Conservation (phyloP, 371 early-diverging fungal genomes). For the Basidiobolus meristosporus region DNA sequence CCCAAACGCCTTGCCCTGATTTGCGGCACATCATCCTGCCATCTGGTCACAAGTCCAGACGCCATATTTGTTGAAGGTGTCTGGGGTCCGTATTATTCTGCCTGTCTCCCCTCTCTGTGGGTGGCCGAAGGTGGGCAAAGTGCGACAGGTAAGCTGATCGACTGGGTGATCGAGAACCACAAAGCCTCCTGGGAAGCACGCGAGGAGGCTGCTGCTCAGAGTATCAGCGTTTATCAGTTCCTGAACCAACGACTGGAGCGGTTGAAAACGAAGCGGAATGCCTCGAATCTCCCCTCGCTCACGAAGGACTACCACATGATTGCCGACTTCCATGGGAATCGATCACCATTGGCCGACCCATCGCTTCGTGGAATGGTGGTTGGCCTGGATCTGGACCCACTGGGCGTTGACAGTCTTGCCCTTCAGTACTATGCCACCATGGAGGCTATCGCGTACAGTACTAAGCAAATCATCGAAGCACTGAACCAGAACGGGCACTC, state of each 20-base stretch:
- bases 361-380: conserved; percentile 33
- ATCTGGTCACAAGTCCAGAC: conserved; percentile 31
- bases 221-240: conserved; percentile 18
- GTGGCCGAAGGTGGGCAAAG: conserved; percentile 57
- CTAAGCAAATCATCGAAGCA: conserved; percentile 34
- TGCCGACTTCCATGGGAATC: conserved; percentile 63
- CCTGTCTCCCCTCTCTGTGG: conserved; percentile 34
- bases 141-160: conserved; percentile 45
- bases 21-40: conserved; percentile 53
- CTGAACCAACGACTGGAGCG: conserved; percentile 19
- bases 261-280: conserved; percentile 8
- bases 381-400: conserved; percentile 30
- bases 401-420: conserved; percentile 27
- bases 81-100: conserved; percentile 41
- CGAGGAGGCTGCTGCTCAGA: conserved; percentile 4
- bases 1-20: conserved; percentile 40
- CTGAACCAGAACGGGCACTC: conserved; percentile 23
- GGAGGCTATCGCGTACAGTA: conserved; percentile 38
- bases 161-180: conserved; percentile 32
- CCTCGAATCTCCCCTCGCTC: conserved; percentile 15
- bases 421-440: conserved; percentile 35
- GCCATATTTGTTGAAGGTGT: conserved; percentile 28
- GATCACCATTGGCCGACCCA: conserved; percentile 52
- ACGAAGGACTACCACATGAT: conserved; percentile 34
- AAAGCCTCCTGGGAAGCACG: conserved; percentile 19